Evolutionary conservation across 768 basidiomycete genomes (phyloP), one percentile per base, ranked within the genome.

Genomic region (Hysterangium stoloniferum): DNA sequence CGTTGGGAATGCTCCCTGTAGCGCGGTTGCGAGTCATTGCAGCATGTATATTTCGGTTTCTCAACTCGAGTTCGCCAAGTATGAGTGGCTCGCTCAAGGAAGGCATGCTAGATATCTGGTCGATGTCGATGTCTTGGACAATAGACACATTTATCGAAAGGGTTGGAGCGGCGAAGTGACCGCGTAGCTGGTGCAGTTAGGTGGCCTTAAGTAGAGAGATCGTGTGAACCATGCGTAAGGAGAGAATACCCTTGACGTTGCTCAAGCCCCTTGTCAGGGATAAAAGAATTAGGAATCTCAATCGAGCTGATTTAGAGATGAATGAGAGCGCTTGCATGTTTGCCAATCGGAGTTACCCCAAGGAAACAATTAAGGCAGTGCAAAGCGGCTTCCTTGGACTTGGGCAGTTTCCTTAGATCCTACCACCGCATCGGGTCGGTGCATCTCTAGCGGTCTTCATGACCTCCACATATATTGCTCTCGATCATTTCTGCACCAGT

Each of bases 21-120:
- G 70, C 63, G 19, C 73, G 66, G 58, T 67, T 70, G 28, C 73
- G 64, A 7, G 71, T 71, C 56, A 75, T 52, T 2, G 71, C 66
- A 17, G 68, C 60, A 66, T 74, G 69, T 50, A 63, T 54, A 38
- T 72, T 63, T 6, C 71, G 59, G 57, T 75, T 74, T 24, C 61
- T 60, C 25, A 71, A 54, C 5, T 61, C 62, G 40, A 67, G 56
- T n/a, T 61, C 58, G 8, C 73, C 73, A 9, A 73, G 46, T 31
- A 65, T 53, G 45, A 73, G 53, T 8, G 71, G 66, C 27, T 31
- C 12, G 37, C 40, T 51, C 41, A 51, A 40, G 25, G 38, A 27
- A 43, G 49, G 36, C 49, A 51, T 51, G 19, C 6, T 19, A 20
- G n/a, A n/a, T n/a, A n/a, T n/a, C n/a, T n/a, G n/a, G n/a, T n/a